Evolutionary conservation across 495 filamentous ascomycete genomes (phyloP).

Genomic region (Penicillium cataractarum): DNA sequence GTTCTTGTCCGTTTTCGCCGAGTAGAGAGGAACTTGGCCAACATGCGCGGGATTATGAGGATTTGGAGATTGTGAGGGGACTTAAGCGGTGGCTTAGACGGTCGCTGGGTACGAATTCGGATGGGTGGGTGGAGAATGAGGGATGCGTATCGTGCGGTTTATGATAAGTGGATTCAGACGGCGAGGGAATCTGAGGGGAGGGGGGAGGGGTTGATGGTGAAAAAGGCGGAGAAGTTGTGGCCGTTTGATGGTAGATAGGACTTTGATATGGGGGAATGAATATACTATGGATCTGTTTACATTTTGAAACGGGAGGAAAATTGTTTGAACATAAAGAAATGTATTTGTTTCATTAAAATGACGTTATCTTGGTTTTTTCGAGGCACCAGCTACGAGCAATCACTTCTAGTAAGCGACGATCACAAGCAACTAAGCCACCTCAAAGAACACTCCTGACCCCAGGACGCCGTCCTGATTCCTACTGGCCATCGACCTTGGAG

Average conservation of each 20-base stretch:
- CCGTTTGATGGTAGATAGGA: slow-evolving; percentile 22
- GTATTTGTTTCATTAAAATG: slow-evolving; percentile 37
- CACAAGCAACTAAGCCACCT: slow-evolving; percentile 22
- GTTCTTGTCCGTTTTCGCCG: slow-evolving; percentile 39
- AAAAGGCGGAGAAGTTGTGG: slow-evolving; percentile 28
- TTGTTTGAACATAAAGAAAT: slow-evolving; percentile 26
- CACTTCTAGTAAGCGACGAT: slow-evolving; percentile 4
- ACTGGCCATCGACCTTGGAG: slow-evolving; percentile 76
- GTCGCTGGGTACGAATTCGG: slow-evolving; percentile 27
- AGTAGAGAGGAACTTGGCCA: slow-evolving; percentile 32
- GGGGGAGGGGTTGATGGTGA: slow-evolving; percentile 34
- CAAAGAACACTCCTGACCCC: slow-evolving; percentile 43
- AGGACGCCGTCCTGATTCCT: slow-evolving; percentile 44
- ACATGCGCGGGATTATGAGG: slow-evolving; percentile 40
- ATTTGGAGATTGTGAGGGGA: slow-evolving; percentile 38
- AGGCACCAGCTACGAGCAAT: slow-evolving; percentile 1
- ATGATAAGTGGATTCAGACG: slow-evolving; percentile 37
- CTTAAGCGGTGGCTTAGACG: slow-evolving; percentile 35
- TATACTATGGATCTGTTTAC: no score
- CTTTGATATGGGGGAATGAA: no score
- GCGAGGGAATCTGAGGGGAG: slow-evolving; percentile 31
- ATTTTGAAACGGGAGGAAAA: no score
- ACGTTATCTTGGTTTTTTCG: slow-evolving; percentile 36
- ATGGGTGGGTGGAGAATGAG: slow-evolving; percentile 38
- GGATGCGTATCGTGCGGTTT: slow-evolving; percentile 36